Evolutionary conservation across 2,329 filamentous ascomycete species (phyloP), one percentile per base, ranked within the genome.

Genomic region (Aspergillus tamarii): DNA sequence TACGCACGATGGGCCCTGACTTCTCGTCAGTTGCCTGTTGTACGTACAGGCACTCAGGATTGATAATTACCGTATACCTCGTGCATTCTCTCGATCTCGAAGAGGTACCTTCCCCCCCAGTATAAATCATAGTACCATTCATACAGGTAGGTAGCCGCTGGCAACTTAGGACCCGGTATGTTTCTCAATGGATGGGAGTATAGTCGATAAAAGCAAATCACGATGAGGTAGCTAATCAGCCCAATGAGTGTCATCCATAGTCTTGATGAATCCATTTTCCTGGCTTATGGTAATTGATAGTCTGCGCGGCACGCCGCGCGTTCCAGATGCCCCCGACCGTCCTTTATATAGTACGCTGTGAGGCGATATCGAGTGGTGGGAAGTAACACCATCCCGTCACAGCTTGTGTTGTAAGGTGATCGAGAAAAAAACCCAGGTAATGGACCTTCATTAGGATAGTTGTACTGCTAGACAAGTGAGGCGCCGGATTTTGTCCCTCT

Each of bases 1-100:
- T 73, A 11, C 78, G 75, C 5, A 80, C 71, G 26, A 80, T 76
- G 1, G 76, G 76, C 10, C 77, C 74, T 76, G 23, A 11, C 9
- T 6, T 2, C 8, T 16, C 2, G 45, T 32, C 19, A 19, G 26
- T n/a, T 12, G 21, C 1, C 14, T 16, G 2, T 28, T 2, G 7
- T 7, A 36, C 1, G 34, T 16, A 16, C 3, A 6, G 34, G 5
- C 5, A 7, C 2, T 16, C 0, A 1, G 14, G 0, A 16, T 36
- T 36, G 34, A 16, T 28, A 12, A 19, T 16, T 60, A 73, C 73
- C 72, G 63, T 75, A 73, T 67, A 72, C 57, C 52, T 69, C 60
- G 56, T 76, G 74, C 61, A 70, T 64, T 23, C 67, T 64, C 12
- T 68, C 67, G 12, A 75, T 68, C 19, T 70, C 56, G 34, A 69